phyloP scores from a whole-genome alignment of 768 basidiomycete genomes.

The Tulasnella sp. region DNA sequence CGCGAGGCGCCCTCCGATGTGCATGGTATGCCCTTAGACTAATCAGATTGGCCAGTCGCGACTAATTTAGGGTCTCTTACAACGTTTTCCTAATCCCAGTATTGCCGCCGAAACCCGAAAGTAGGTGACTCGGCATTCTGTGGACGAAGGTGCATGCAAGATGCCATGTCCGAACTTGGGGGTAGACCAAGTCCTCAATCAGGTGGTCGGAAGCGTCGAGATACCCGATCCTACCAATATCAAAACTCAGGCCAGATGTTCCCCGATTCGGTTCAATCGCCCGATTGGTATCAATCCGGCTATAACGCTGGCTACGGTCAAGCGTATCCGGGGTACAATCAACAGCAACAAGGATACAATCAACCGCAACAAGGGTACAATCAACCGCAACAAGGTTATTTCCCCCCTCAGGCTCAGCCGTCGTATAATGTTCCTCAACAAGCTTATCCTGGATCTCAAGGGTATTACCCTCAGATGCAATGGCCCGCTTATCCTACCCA shows the following conservation, averaged over 20 bases:
- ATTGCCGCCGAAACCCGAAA: not conserved
- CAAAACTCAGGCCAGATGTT: not conserved
- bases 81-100: not conserved
- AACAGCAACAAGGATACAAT: not conserved
- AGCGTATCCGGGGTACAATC: not conserved
- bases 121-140: not conserved
- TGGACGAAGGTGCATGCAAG: constrained; percentile 4
- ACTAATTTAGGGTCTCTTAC: not conserved
- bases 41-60: not conserved
- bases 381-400: not conserved
- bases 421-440: too few species aligned
- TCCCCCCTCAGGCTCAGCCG: too few species aligned
- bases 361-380: not conserved
- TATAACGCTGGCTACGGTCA: not conserved
- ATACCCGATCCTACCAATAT: not conserved
- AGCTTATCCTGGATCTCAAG: not conserved
- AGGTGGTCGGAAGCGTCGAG: not conserved
- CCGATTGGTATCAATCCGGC: not conserved
- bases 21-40: not conserved
- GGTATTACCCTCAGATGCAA: not conserved
- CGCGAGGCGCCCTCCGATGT: not conserved
- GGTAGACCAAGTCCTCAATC: not conserved
- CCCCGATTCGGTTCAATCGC: not conserved
- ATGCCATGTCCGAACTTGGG: not conserved
- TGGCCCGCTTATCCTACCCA: not conserved